Evolutionary conservation across 2,329 filamentous ascomycete species (phyloP).

Genomic region (Herpotrichia juniperi): DNA sequence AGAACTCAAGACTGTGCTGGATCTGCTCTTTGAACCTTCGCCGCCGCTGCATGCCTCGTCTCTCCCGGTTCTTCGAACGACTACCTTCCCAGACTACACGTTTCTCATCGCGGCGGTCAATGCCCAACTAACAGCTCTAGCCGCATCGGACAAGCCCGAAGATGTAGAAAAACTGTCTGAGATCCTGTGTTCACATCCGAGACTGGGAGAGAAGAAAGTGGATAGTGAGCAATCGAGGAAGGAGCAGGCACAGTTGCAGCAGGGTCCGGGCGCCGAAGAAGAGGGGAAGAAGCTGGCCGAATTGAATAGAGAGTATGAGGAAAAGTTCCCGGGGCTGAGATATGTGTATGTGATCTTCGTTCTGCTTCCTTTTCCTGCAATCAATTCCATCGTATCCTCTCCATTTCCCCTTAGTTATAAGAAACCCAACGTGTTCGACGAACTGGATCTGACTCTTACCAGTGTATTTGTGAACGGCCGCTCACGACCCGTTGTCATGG

Average conservation of each 20-base stretch:
- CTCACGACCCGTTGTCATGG: conserved; percentile 74
- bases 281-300: conserved; percentile 63
- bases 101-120: conserved; percentile 72
- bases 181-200: conserved; percentile 82
- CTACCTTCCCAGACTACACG: conserved; percentile 69
- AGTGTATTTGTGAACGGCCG: conserved; percentile 88
- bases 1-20: conserved; percentile 66
- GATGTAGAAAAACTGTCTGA: conserved; percentile 66
- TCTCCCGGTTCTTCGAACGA: conserved; percentile 67
- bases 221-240: conserved; percentile 81
- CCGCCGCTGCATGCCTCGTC: conserved; percentile 74
- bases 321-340: conserved; percentile 77
- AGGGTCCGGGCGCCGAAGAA: conserved; percentile 49
- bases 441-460: too few relatives aligned
- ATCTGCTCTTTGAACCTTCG: conserved; percentile 85
- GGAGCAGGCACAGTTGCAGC: conserved; percentile 79
- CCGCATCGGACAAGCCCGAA: conserved; percentile 43
- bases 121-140: conserved; percentile 60
- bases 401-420: too few relatives aligned
- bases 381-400: not conserved
- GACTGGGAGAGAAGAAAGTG: conserved; percentile 80
- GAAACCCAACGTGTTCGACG: too few relatives aligned
- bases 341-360: conserved; percentile 67
- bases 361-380: not conserved
- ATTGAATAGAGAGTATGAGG: conserved; percentile 81